These are phyloP conservation scores for Fibroporia radiculosa DNA, from an alignment of 768 basidiomycete species.

Conservation along the genomic window DNA sequence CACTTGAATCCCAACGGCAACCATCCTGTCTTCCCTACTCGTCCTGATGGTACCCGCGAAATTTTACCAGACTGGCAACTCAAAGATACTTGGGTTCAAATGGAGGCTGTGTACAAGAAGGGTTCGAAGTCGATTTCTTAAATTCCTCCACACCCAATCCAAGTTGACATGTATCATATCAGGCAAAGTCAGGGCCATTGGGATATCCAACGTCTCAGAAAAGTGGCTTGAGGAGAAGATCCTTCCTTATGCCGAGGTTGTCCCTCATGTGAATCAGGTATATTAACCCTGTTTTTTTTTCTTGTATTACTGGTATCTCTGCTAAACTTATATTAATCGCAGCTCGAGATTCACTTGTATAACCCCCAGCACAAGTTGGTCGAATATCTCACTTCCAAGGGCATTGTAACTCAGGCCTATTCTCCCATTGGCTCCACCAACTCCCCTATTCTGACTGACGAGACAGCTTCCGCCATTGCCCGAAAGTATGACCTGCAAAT, in stretches of 20 bases:
- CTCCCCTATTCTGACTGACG: constrained; percentile 59
- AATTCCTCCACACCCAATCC: not conserved
- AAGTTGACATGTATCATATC: constrained; percentile 6
- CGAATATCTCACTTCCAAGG: constrained; percentile 53
- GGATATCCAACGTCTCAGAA: constrained; percentile 72
- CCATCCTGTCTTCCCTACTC: constrained; percentile 49
- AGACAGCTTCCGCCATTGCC: constrained; percentile 52
- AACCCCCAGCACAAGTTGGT: constrained; percentile 68
- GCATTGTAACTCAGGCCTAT: constrained; percentile 70
- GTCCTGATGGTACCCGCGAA: constrained; percentile 59
- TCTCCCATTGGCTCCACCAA: constrained; percentile 71
- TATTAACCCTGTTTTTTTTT: constrained; percentile 9
- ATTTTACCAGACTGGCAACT: constrained; percentile 60
- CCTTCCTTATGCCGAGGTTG: constrained; percentile 54
- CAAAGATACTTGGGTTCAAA: constrained; percentile 73
- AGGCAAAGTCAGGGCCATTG: constrained; percentile 63
- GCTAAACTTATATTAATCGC: constrained; percentile 1
- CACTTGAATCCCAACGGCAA: constrained; percentile 63
- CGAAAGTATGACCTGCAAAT: constrained; percentile 44
- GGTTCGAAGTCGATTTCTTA: constrained; percentile 31
- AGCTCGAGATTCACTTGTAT: constrained; percentile 72
- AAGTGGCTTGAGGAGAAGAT: constrained; percentile 63
- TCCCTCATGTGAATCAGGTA: constrained; percentile 71
- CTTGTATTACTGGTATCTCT: not conserved
- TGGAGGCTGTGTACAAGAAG: constrained; percentile 66